A percentile compares a stretch with the other conserved stretches of the same genome.
phyloP scores from a whole-genome alignment of 331 rosid species.

The Malus hybrid region DNA sequence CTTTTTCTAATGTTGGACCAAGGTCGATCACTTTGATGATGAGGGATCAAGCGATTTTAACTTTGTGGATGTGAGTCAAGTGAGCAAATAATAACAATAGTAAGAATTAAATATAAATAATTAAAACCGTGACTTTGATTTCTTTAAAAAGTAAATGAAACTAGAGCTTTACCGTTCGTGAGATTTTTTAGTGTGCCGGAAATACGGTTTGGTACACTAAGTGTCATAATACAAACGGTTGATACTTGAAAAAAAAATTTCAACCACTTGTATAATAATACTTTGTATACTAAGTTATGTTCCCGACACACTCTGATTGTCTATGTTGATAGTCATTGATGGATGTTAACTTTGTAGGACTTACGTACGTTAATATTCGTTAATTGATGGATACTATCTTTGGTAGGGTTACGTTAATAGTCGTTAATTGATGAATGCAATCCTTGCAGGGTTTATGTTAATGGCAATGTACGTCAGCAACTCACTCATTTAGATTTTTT shows the following conservation, averaged over 20 bases:
- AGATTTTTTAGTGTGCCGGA: too few species aligned
- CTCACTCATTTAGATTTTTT: too few species aligned
- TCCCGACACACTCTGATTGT: neutral
- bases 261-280: too few species aligned
- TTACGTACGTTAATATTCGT: too few species aligned
- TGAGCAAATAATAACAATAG: neutral
- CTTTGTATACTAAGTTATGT: too few species aligned
- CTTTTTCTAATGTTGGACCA: neutral
- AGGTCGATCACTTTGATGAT: neutral
- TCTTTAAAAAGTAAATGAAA: neutral
- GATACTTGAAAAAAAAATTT: too few species aligned
- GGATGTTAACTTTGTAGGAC: neutral
- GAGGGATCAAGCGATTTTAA: neutral
- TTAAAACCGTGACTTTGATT: neutral
- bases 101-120: neutral
- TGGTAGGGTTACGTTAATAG: neutral
- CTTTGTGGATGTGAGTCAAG: constrained; percentile 3
- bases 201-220: accelerated
- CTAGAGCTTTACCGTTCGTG: neutral
- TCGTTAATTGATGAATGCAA: neutral
- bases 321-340: neutral
- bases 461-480: too few species aligned
- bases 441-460: neutral
- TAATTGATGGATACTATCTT: neutral
- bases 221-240: too few species aligned